Conservation (phyloP, 805 yeast species). For the Ogataea pignaliae region DNA sequence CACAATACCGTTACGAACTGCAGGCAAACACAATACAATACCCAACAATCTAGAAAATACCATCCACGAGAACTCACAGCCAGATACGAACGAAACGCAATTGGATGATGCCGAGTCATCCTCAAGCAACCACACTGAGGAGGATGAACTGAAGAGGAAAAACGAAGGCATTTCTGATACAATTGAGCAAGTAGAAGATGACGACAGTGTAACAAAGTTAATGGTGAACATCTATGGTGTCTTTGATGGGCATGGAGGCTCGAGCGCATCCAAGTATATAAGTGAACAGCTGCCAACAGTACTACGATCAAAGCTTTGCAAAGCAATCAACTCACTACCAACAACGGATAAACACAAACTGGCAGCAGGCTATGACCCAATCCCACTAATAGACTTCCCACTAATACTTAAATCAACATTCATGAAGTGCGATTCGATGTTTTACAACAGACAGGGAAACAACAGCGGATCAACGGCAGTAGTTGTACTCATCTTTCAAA, state of each 20-base stretch:
- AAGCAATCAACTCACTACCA: slow-evolving; percentile 14
- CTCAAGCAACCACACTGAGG: too few relatives aligned
- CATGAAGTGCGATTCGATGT: slow-evolving; percentile 40
- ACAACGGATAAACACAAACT: slow-evolving; percentile 12
- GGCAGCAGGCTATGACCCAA: slow-evolving; percentile 9
- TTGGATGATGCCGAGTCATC: too few relatives aligned
- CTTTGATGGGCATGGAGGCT: slow-evolving; percentile 83
- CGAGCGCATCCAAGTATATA: slow-evolving; percentile 51
- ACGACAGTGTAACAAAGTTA: slow-evolving; percentile 2
- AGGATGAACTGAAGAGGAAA: too few relatives aligned
- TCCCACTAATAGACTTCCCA: slow-evolving; percentile 24
- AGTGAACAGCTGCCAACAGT: slow-evolving; percentile 35
- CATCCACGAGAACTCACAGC: too few relatives aligned
- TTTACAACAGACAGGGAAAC: slow-evolving; percentile 34
- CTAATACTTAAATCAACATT: slow-evolving; percentile 38
- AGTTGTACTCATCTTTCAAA: slow-evolving; percentile 40
- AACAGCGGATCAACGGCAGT: slow-evolving; percentile 53
- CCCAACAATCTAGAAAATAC: too few relatives aligned
- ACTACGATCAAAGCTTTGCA: slow-evolving; percentile 15
- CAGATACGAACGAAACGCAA: too few relatives aligned
- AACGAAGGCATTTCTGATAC: too few relatives aligned
- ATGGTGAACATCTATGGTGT: slow-evolving; percentile 54
- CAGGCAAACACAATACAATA: too few relatives aligned
- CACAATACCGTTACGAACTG: slow-evolving; percentile 17
- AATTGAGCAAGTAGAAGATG: neutral